Percentiles rank a stretch among this genome's conserved stretches.
Evolutionary conservation across 768 basidiomycete genomes (phyloP).

Genomic region (Cubamyces lactineus): DNA sequence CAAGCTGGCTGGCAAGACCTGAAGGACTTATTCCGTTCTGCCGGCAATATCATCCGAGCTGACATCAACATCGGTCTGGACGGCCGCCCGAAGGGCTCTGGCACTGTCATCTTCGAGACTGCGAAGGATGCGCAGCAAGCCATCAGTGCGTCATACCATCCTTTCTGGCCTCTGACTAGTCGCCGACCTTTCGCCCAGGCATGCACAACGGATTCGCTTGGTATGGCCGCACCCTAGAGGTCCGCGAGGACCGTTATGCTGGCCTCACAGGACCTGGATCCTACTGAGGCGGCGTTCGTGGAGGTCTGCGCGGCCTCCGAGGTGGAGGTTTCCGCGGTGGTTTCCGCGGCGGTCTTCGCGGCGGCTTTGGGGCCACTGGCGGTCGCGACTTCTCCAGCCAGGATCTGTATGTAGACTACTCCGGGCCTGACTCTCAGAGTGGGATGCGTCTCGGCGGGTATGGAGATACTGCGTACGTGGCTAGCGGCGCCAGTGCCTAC

Average conservation of each 20-base stretch:
- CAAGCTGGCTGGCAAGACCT: slow-evolving; percentile 99
- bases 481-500: slow-evolving; percentile 43
- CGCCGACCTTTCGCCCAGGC: slow-evolving; percentile 47
- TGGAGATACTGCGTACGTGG: slow-evolving; percentile 39
- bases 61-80: slow-evolving; percentile 95
- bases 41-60: slow-evolving; percentile 93
- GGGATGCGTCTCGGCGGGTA: slow-evolving; percentile 41
- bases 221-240: slow-evolving; percentile 95
- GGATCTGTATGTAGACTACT: slow-evolving; percentile 91
- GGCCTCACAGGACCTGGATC: slow-evolving; percentile 72
- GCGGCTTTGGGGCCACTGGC: slow-evolving; percentile 47
- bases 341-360: slow-evolving; percentile 58
- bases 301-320: slow-evolving; percentile 46
- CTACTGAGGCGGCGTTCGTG: slow-evolving; percentile 57
- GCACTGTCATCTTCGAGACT: slow-evolving; percentile 94
- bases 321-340: slow-evolving; percentile 61
- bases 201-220: slow-evolving; percentile 99
- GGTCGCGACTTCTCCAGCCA: slow-evolving; percentile 82
- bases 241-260: slow-evolving; percentile 94
- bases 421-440: slow-evolving; percentile 76
- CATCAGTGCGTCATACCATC: slow-evolving; percentile 87
- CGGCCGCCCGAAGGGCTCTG: slow-evolving; percentile 93
- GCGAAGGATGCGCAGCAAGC: slow-evolving; percentile 89
- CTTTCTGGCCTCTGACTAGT: no score
- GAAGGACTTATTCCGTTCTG: slow-evolving; percentile 94